phyloP scores from a whole-genome alignment of 148 eudicot species.

The Cornus florida region DNA sequence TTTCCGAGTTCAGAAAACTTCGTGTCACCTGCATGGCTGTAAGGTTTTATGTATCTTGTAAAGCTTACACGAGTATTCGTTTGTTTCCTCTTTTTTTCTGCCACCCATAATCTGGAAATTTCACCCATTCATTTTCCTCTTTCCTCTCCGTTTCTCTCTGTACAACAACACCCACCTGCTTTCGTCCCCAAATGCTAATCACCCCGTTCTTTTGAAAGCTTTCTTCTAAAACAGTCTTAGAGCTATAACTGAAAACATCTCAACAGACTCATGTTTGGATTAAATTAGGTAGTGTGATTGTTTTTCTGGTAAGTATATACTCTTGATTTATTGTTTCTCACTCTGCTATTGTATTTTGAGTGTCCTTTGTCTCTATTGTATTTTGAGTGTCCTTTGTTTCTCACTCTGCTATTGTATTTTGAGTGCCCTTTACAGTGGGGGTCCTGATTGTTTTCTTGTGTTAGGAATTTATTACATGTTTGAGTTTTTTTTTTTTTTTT shows the following conservation, averaged over 20 bases:
- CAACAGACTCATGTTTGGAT: constrained; percentile 13
- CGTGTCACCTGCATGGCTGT: constrained; percentile 45
- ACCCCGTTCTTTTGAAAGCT: constrained; percentile 1
- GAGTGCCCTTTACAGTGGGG: background rate
- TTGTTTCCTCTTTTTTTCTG: constrained; percentile 25
- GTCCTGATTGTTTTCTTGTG: background rate
- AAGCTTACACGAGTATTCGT: constrained; percentile 62
- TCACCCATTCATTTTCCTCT: background rate
- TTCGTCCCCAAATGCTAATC: background rate
- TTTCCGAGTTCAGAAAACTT: background rate
- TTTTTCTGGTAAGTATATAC: background rate
- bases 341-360: background rate
- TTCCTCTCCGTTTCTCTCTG: constrained; percentile 1
- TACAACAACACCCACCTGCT: constrained; percentile 2
- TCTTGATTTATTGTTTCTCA: constrained; percentile 2
- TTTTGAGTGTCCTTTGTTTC: background rate
- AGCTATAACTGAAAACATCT: constrained; percentile 4
- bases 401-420: background rate
- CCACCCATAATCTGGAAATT: constrained; percentile 32
- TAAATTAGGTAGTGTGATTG: constrained; percentile 7
- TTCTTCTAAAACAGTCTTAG: background rate
- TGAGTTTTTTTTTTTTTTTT: too few species aligned
- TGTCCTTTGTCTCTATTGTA: background rate
- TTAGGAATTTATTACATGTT: background rate
- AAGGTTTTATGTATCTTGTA: constrained; percentile 8